Conservation (phyloP, 306 rosid genomes). For the Mucuna pruriens region DNA sequence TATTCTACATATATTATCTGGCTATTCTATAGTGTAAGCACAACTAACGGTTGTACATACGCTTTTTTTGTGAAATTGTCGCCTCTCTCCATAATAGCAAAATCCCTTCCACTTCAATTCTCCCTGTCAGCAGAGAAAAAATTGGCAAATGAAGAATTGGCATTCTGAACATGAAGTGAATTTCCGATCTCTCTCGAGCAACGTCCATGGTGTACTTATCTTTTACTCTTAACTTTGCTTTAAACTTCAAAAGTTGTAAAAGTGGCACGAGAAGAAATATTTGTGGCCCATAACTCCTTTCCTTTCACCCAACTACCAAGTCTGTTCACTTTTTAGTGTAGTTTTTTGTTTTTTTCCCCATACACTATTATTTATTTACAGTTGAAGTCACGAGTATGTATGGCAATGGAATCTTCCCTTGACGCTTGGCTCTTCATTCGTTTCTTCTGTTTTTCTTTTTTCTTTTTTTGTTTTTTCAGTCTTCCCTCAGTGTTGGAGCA, state of each 20-base stretch:
- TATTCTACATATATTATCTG: constrained; percentile 22
- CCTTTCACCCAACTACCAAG: neutral
- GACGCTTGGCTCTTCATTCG: constrained; percentile 37
- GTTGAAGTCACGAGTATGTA: constrained; percentile 14
- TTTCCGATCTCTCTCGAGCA: neutral
- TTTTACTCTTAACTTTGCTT: neutral
- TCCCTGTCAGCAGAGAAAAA: neutral
- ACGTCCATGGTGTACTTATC: constrained; percentile 13
- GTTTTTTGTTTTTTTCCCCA: neutral
- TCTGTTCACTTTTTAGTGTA: neutral
- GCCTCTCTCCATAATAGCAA: constrained; percentile 18
- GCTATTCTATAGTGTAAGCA: constrained; percentile 24
- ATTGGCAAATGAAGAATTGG: neutral
- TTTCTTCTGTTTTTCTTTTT: constrained; percentile 3
- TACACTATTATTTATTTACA: neutral
- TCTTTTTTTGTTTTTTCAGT: neutral
- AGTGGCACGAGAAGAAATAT: constrained; percentile 28
- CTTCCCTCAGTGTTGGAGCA: constrained; percentile 47
- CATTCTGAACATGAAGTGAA: neutral
- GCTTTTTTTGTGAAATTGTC: constrained; percentile 27
- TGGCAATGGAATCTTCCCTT: constrained; percentile 44
- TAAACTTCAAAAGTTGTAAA: constrained; percentile 21
- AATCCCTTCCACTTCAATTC: constrained; percentile 17
- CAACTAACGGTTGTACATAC: constrained; percentile 35
- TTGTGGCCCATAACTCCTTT: constrained; percentile 36